Conservation (phyloP, 495 filamentous ascomycete species). For the Trichoderma gamsii region DNA sequence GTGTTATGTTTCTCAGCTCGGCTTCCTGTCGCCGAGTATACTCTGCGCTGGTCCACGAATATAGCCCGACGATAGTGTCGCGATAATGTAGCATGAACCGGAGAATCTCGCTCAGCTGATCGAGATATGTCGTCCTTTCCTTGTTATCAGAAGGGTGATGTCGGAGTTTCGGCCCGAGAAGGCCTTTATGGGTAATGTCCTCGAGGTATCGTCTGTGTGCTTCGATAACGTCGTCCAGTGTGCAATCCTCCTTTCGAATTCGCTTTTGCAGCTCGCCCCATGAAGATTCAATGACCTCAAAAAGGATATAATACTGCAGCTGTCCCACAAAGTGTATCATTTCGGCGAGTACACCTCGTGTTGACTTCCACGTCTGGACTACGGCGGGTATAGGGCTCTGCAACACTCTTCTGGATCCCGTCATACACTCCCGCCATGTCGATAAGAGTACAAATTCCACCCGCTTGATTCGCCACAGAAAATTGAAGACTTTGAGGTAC, state of each 20-base stretch:
- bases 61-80: conserved; percentile 89
- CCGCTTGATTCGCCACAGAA: conserved; percentile 96
- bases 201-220: conserved; percentile 89
- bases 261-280: conserved; percentile 83
- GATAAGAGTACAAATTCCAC: conserved; percentile 89
- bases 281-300: conserved; percentile 92
- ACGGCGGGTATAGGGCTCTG: conserved; percentile 69
- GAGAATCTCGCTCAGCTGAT: conserved; percentile 84
- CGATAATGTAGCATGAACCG: conserved; percentile 92
- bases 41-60: conserved; percentile 87
- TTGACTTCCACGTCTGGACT: conserved; percentile 80
- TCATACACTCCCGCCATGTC: conserved; percentile 95
- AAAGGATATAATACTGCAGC: conserved; percentile 96
- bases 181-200: conserved; percentile 91
- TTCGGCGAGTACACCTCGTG: conserved; percentile 81
- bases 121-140: conserved; percentile 77
- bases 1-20: conserved; percentile 48
- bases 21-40: conserved; percentile 86
- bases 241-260: conserved; percentile 73
- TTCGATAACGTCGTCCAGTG: conserved; percentile 88
- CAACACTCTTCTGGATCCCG: conserved; percentile 87
- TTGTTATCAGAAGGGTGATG: conserved; percentile 38
- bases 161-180: conserved; percentile 63
- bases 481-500: conserved; percentile 99
- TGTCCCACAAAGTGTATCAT: conserved; percentile 99